Evolutionary conservation across 2,329 filamentous ascomycete genomes (phyloP).

Genomic region (Curvularia sp.): DNA sequence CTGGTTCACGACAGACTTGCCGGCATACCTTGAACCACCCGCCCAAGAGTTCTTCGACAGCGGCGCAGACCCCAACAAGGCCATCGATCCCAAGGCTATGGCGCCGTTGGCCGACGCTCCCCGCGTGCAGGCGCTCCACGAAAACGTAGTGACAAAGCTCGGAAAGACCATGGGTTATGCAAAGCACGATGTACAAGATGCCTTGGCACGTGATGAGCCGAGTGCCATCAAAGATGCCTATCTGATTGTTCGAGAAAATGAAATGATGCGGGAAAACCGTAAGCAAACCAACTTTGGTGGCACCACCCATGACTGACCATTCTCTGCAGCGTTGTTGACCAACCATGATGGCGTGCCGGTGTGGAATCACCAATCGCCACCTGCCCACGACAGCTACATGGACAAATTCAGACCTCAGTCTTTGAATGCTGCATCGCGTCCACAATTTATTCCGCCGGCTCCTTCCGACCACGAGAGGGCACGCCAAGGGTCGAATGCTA

Average conservation of each 20-base stretch:
- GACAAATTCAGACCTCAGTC: constrained; percentile 44
- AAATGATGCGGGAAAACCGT: constrained; percentile 95
- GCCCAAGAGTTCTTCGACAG: constrained; percentile 93
- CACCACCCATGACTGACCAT: constrained; percentile 24
- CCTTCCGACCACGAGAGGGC: constrained; percentile 49
- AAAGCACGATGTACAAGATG: constrained; percentile 92
- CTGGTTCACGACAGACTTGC: constrained; percentile 90
- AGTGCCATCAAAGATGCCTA: constrained; percentile 99
- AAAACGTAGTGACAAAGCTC: constrained; percentile 92
- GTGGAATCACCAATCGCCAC: constrained; percentile 65
- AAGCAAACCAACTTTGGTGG: constrained; percentile 55
- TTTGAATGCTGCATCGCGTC: constrained; percentile 43
- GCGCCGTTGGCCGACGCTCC: constrained; percentile 74
- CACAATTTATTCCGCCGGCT: constrained; percentile 39
- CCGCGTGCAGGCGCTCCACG: constrained; percentile 87
- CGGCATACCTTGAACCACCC: constrained; percentile 83
- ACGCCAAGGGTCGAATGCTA: constrained; percentile 55
- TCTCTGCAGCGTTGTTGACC: constrained; percentile 60
- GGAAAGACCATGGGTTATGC: constrained; percentile 98
- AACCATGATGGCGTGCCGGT: constrained; percentile 57
- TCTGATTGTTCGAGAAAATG: constrained; percentile 96
- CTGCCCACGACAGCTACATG: constrained; percentile 55
- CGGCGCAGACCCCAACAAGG: constrained; percentile 90
- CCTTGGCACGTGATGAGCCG: constrained; percentile 87
- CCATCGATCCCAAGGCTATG: constrained; percentile 83